Percentiles rank a stretch among this genome's conserved stretches.
phyloP scores from a whole-genome alignment of 768 basidiomycete species.

The Hypholoma fasciculare region DNA sequence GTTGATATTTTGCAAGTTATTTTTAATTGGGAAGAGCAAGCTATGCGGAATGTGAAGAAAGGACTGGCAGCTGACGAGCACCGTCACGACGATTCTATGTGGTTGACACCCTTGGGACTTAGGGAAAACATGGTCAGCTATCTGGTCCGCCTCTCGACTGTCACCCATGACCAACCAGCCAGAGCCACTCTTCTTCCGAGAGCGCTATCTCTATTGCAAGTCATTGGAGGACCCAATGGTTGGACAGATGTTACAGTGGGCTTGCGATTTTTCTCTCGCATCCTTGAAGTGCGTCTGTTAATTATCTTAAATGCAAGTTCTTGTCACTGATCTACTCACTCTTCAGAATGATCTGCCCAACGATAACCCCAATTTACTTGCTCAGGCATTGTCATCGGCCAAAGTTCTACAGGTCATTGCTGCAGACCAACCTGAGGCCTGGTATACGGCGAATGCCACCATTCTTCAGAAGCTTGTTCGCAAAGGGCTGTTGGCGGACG shows the following conservation, averaged over 20 bases:
- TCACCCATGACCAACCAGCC: slow-evolving; percentile 53
- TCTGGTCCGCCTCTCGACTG: slow-evolving; percentile 86
- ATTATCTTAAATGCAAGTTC: background rate
- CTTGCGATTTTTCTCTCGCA: slow-evolving; percentile 83
- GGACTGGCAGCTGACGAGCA: slow-evolving; percentile 18
- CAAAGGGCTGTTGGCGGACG: slow-evolving; percentile 83
- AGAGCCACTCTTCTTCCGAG: slow-evolving; percentile 55
- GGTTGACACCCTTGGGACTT: slow-evolving; percentile 77
- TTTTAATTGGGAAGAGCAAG: slow-evolving; percentile 89
- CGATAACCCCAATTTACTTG: slow-evolving; percentile 58
- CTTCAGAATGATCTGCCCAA: slow-evolving; percentile 68
- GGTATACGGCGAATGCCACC: slow-evolving; percentile 73
- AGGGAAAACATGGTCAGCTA: slow-evolving; percentile 95
- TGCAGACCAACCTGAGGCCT: slow-evolving; percentile 77
- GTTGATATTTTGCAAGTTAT: slow-evolving; percentile 92
- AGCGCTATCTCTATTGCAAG: slow-evolving; percentile 66
- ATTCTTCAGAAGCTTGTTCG: slow-evolving; percentile 82
- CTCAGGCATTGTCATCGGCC: slow-evolving; percentile 75
- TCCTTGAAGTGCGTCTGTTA: slow-evolving; percentile 69
- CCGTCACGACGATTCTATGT: slow-evolving; percentile 34
- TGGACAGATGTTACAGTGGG: slow-evolving; percentile 94
- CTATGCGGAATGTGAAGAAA: slow-evolving; percentile 30
- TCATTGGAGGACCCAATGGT: slow-evolving; percentile 79
- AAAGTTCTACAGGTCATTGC: slow-evolving; percentile 89
- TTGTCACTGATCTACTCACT: slow-evolving; percentile 1